phyloP scores from a whole-genome alignment of 805 yeast species.

The Candida easanensis region DNA sequence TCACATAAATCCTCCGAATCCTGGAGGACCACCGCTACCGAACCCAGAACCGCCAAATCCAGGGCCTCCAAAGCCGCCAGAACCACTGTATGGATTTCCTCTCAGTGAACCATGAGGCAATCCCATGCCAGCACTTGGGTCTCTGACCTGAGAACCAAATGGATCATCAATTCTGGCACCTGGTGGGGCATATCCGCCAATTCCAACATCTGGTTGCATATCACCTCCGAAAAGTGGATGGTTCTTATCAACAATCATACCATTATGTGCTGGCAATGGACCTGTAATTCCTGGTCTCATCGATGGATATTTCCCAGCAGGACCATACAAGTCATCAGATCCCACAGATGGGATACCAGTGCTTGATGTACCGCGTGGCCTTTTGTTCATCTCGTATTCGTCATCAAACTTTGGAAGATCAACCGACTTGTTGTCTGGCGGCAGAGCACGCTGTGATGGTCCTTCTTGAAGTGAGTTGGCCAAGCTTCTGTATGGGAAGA shows the following conservation, averaged over 20 bases:
- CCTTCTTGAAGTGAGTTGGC: not conserved
- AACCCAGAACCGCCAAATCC: slow-evolving; percentile 5
- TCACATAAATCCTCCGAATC: slow-evolving; percentile 11
- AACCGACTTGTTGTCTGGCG: not conserved
- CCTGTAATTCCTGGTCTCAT: slow-evolving; percentile 33
- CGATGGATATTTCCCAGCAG: slow-evolving; percentile 40
- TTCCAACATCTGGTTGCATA: not conserved
- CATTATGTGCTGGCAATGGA: slow-evolving; percentile 32
- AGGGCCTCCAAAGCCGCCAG: slow-evolving; percentile 9
- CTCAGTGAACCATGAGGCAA: slow-evolving; percentile 13
- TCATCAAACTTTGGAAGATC: slow-evolving; percentile 51
- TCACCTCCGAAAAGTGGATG: slow-evolving; percentile 45
- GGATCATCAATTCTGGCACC: slow-evolving; percentile 16
- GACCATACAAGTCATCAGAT: slow-evolving; percentile 50
- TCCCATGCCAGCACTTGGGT: slow-evolving; percentile 15
- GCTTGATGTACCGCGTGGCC: not conserved
- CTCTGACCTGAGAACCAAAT: slow-evolving; percentile 4
- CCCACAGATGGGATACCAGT: slow-evolving; percentile 38
- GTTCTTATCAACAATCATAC: slow-evolving; percentile 51
- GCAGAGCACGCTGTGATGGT: not conserved
- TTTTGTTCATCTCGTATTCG: slow-evolving; percentile 39
- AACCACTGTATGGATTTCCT: slow-evolving; percentile 1
- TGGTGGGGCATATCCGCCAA: slow-evolving; percentile 5
- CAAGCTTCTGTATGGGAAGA: not conserved
- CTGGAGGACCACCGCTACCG: slow-evolving; percentile 12